These are phyloP conservation scores for Dichotomocladium elegans DNA, from an alignment of 371 early-diverging fungal species.

Conservation along the genomic window DNA sequence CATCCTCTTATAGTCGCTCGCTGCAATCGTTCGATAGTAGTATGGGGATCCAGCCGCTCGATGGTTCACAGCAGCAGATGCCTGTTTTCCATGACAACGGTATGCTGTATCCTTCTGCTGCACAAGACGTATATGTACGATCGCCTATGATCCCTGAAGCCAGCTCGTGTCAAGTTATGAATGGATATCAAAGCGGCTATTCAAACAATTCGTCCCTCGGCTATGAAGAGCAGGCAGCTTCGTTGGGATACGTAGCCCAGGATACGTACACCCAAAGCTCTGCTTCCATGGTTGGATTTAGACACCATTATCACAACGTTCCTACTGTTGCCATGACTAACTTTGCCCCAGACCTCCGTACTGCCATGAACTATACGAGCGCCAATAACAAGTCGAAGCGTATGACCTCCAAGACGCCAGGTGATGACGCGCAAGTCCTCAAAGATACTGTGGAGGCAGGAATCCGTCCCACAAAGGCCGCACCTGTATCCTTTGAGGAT, in stretches of 20 bases:
- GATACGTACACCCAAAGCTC: background rate
- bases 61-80: background rate
- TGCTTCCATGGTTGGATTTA: slow-evolving; percentile 17
- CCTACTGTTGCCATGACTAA: slow-evolving; percentile 21
- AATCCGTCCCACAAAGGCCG: slow-evolving; percentile 17
- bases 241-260: background rate
- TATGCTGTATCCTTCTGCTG: slow-evolving; percentile 10
- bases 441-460: slow-evolving; percentile 16
- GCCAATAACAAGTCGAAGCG: slow-evolving; percentile 7
- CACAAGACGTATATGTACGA: slow-evolving; percentile 20
- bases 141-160: slow-evolving; percentile 8
- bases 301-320: slow-evolving; percentile 30
- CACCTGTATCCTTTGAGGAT: slow-evolving; percentile 12
- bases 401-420: slow-evolving; percentile 6
- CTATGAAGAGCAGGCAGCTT: background rate
- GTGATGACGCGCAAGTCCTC: slow-evolving; percentile 7
- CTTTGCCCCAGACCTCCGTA: slow-evolving; percentile 31
- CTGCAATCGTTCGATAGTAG: slow-evolving; percentile 15
- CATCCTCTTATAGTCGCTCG: background rate
- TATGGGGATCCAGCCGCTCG: background rate
- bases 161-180: background rate
- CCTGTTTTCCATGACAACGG: background rate
- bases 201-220: background rate
- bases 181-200: background rate
- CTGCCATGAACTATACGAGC: slow-evolving; percentile 32